phyloP scores from a whole-genome alignment of 2,329 filamentous ascomycete genomes.

The Sarocladium kiliense region DNA sequence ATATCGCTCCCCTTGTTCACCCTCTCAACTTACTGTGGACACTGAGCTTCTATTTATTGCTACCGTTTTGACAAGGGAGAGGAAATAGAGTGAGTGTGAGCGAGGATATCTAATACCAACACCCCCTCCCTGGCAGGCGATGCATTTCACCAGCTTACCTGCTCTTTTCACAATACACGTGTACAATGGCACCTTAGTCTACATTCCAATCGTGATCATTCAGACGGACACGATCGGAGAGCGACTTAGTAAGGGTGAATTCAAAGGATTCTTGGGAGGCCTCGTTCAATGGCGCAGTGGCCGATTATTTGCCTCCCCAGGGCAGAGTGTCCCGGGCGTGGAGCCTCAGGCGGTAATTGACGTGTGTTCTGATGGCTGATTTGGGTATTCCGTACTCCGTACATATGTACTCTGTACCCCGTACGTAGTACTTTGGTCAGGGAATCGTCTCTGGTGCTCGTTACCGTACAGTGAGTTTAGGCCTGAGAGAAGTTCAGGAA shows the following conservation, averaged over 20 bases:
- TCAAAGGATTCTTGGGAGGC: background rate
- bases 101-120: background rate
- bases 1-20: background rate
- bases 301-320: conserved; percentile 2
- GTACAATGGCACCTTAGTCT: background rate
- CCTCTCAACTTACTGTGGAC: no score
- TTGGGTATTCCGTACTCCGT: background rate
- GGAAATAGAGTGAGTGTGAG: background rate
- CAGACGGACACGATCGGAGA: no score
- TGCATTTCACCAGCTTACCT: background rate
- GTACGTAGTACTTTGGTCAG: background rate
- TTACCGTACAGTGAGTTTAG: background rate
- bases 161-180: background rate
- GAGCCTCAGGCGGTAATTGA: conserved; percentile 1
- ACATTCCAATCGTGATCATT: conserved; percentile 2
- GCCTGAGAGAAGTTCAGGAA: background rate
- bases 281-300: background rate
- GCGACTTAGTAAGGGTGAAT: no score
- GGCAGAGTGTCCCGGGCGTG: background rate
- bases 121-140: background rate
- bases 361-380: background rate
- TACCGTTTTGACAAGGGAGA: background rate
- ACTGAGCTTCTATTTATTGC: conserved; percentile 1
- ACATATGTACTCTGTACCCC: no score
- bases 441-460: background rate